Percentiles rank a stretch among this genome's conserved stretches.
Conservation (phyloP, 768 basidiomycete species). For the Boletus barrowsii region DNA sequence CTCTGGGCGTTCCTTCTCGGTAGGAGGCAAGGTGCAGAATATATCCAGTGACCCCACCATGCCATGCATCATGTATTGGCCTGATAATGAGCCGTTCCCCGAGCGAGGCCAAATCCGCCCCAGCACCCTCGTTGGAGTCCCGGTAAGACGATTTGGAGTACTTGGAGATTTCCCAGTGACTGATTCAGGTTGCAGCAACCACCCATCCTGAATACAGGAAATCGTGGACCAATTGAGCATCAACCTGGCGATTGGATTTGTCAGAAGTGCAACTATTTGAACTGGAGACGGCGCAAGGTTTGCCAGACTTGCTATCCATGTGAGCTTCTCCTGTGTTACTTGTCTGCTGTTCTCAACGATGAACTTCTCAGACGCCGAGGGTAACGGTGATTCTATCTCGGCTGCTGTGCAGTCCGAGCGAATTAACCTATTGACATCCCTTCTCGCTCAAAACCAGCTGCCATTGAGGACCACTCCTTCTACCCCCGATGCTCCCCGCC, state of each 20-base stretch:
- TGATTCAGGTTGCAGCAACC: constrained; percentile 51
- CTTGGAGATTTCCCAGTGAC: background rate
- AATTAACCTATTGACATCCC: constrained; percentile 73
- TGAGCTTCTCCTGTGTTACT: constrained; percentile 36
- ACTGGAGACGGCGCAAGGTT: constrained; percentile 85
- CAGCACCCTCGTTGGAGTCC: constrained; percentile 47
- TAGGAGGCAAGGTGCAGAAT: constrained; percentile 78
- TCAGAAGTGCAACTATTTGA: constrained; percentile 80
- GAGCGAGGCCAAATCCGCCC: constrained; percentile 78
- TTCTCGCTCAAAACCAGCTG: constrained; percentile 57
- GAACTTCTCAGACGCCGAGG: constrained; percentile 64
- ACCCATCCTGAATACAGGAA: constrained; percentile 86
- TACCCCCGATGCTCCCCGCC: constrained; percentile 28
- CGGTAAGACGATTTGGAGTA: constrained; percentile 38
- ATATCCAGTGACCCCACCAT: constrained; percentile 66
- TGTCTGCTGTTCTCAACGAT: constrained; percentile 11
- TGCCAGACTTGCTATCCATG: constrained; percentile 88
- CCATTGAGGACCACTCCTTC: constrained; percentile 20
- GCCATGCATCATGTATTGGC: constrained; percentile 88
- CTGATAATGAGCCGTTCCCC: constrained; percentile 82
- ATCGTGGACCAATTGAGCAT: constrained; percentile 84
- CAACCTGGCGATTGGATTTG: constrained; percentile 85
- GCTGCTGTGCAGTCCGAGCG: constrained; percentile 82
- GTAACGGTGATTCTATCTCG: constrained; percentile 85
- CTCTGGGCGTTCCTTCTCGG: constrained; percentile 72